Evolutionary conservation across 495 filamentous ascomycete species (phyloP).

Genomic region (Neurospora sp.): DNA sequence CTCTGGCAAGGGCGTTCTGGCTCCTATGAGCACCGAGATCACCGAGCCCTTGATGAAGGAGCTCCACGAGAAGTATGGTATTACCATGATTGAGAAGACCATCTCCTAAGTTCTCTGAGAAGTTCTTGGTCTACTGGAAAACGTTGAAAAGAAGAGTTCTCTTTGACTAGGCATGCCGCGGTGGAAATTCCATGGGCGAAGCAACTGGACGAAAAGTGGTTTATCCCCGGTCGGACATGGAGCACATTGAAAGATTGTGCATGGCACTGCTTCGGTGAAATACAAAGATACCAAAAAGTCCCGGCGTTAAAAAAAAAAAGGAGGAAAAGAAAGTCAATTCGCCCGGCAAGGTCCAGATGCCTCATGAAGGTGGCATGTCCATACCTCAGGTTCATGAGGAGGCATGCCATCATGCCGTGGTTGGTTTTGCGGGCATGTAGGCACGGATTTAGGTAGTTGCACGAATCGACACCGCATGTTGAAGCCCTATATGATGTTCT

Average conservation of each 20-base stretch:
- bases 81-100: conserved; percentile 27
- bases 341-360: neutral
- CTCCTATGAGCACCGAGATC: conserved; percentile 68
- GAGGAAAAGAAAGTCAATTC: neutral
- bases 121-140: neutral
- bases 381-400: neutral
- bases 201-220: neutral
- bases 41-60: conserved; percentile 61
- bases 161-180: neutral
- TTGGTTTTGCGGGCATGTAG: neutral
- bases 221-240: neutral
- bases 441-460: neutral
- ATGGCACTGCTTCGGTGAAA: neutral
- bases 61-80: conserved; percentile 24
- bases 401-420: neutral
- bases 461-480: neutral
- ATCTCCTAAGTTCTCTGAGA: conserved; percentile 12
- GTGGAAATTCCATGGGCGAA: neutral
- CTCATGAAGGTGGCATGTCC: neutral
- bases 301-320: neutral
- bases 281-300: neutral
- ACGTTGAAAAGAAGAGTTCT: neutral
- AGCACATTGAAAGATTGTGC: neutral
- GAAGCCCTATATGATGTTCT: neutral
- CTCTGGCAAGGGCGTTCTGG: conserved; percentile 65